Base-by-base conservation (phyloP, 768 basidiomycete species). In the Suillus cothurnatus region DNA sequence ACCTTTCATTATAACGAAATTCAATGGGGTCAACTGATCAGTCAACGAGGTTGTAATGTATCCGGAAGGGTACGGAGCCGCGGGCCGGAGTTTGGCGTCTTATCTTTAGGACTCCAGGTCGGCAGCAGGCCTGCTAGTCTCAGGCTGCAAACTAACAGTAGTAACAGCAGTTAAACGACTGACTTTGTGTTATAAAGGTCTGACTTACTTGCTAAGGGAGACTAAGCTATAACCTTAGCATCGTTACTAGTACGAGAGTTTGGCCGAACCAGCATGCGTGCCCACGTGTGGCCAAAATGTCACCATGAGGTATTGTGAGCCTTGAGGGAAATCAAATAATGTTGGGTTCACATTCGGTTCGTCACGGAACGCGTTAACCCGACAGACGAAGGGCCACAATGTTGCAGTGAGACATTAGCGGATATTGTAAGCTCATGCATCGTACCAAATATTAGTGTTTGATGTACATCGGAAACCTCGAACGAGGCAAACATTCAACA, bases 351-450 rank as follows among this genome's bases (percentile, higher is more conserved):
- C 86, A 64, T 85, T 78, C 2, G 93, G 92, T 71, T 93, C 92
- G 77, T 93, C 84, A n/a, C 91, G 91, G 76, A 82, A 93, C 28
- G 94, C 91, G n/a, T n/a, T 41, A 94, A 79, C n/a, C 92, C 93
- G 26, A 89, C 90, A 7, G 88, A n/a, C n/a, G n/a, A n/a, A n/a
- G n/a, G n/a, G n/a, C n/a, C n/a, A n/a, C n/a, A n/a, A n/a, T n/a
- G n/a, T n/a, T n/a, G n/a, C n/a, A n/a, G n/a, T n/a, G n/a, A n/a
- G n/a, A n/a, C n/a, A n/a, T n/a, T n/a, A n/a, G n/a, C n/a, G n/a
- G n/a, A n/a, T n/a, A n/a, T n/a, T n/a, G n/a, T n/a, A n/a, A n/a
- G n/a, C n/a, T n/a, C n/a, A n/a, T n/a, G n/a, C n/a, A n/a, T n/a
- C n/a, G n/a, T n/a, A n/a, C n/a, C n/a, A n/a, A n/a, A n/a, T n/a